Evolutionary conservation across 495 filamentous ascomycete species (phyloP).

Genomic region (Penicillium subrubescens): DNA sequence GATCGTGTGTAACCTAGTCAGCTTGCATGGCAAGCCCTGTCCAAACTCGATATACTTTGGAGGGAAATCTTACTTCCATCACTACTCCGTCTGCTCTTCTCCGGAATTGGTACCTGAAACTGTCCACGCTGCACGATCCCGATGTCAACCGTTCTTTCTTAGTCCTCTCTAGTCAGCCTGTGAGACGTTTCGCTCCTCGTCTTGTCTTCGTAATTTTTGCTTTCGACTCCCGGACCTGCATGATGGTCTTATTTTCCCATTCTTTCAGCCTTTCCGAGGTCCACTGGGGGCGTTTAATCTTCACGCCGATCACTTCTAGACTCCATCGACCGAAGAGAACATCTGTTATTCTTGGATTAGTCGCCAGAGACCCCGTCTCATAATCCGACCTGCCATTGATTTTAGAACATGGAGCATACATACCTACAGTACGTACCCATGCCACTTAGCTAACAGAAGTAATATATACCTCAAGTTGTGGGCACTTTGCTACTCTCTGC

Average conservation of each 20-base stretch:
- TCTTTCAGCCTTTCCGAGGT: conserved; percentile 13
- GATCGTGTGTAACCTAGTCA: conserved; percentile 8
- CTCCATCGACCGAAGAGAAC: not conserved
- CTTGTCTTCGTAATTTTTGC: not conserved
- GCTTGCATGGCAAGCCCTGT: conserved; percentile 10
- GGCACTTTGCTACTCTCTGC: conserved; percentile 2
- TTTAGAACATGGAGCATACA: not conserved
- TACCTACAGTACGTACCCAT: not conserved
- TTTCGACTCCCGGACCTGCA: conserved; percentile 3
- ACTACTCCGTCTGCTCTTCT: not conserved
- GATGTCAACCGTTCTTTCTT: conserved; percentile 14
- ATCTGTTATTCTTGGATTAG: not conserved
- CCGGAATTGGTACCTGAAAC: conserved; percentile 29
- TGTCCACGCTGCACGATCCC: conserved; percentile 25
- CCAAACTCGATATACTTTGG: conserved; percentile 29
- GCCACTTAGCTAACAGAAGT: not conserved
- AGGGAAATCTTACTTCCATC: conserved; percentile 14
- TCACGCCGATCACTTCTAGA: conserved; percentile 10
- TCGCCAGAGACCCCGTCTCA: conserved; percentile 4
- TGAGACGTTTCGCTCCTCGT: not conserved
- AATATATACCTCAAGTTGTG: conserved; percentile 13
- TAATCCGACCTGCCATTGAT: conserved; percentile 8
- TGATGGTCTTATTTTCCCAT: not conserved
- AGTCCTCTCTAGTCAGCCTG: not conserved
- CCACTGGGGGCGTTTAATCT: conserved; percentile 10